A percentile compares a stretch with the other conserved stretches of the same genome.
phyloP scores from a whole-genome alignment of 176 grass and related monocot genomes.

The Eragrostis curvula region DNA sequence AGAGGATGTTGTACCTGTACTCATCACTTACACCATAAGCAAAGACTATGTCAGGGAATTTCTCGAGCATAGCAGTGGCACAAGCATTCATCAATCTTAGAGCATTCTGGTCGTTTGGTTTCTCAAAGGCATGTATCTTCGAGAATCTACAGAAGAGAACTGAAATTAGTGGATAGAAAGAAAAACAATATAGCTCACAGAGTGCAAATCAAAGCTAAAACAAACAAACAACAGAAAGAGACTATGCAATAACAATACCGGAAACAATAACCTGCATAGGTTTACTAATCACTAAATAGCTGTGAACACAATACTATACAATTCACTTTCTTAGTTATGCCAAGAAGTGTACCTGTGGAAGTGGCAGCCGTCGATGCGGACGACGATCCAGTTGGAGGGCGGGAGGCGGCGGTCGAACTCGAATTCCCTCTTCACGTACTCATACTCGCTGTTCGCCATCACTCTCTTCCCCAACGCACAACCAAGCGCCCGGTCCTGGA shows the following conservation, averaged over 20 bases:
- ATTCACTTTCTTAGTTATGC: neutral
- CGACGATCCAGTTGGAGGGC: slow-evolving; percentile 80
- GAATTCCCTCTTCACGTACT: slow-evolving; percentile 82
- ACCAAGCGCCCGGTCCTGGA: neutral
- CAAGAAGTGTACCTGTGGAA: slow-evolving; percentile 65
- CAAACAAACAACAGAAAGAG: neutral
- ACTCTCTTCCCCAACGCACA: neutral
- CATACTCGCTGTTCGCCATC: slow-evolving; percentile 85
- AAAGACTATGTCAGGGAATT: slow-evolving; percentile 85
- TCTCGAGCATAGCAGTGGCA: slow-evolving; percentile 69
- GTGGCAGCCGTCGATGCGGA: slow-evolving; percentile 85
- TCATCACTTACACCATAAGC: slow-evolving; percentile 96
- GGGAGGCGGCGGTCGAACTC: slow-evolving; percentile 64
- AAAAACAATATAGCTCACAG: neutral
- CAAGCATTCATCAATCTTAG: slow-evolving; percentile 73
- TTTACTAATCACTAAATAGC: neutral
- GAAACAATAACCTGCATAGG: neutral
- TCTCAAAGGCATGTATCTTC: slow-evolving; percentile 68
- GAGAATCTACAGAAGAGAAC: slow-evolving; percentile 72
- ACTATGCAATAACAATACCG: neutral
- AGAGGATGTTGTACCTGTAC: slow-evolving; percentile 62
- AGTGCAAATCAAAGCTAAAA: neutral
- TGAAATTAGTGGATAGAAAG: slow-evolving; percentile 31
- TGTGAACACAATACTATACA: neutral
- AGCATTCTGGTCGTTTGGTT: slow-evolving; percentile 79